Base-by-base conservation (phyloP, 495 filamentous ascomycete species). In the Articulospora tetracladia region DNA sequence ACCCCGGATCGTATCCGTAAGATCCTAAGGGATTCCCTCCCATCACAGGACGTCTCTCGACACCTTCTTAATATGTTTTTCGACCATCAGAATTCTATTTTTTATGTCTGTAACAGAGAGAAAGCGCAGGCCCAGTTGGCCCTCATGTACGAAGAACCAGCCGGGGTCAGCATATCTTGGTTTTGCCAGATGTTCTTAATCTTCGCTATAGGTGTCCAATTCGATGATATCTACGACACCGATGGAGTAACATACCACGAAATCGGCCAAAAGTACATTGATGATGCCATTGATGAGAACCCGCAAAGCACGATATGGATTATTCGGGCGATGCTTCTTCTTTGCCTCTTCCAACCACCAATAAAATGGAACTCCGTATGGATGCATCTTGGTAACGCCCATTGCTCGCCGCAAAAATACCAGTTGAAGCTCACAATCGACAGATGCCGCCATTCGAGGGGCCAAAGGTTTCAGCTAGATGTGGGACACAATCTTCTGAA, bases 101-200 rank as follows among this genome's bases (percentile, higher is more conserved):
- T n/a, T n/a, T n/a, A n/a, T n/a, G n/a, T n/a, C n/a, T n/a, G n/a
- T n/a, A n/a, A n/a, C n/a, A n/a, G n/a, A 50, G 53, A 57, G 41
- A 53, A 62, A 50, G 53, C 23, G 44, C 44, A 56, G 13, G 52
- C 41, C 0, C 59, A 62, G 44, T 27, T 62, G 30, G 28, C 46
- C 19, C 59, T 56, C 23, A 62, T 62, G 59, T 62, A 62, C 32
- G 53, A 62, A 52, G 30, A 51, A 24, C 53, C 59, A 25, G 27
- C 15, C 8, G 17, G 13, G 46, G 59, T 62, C n/a, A 56, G 25
- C 52, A 57, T 62, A 34, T 49, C 59, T 56, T 62, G 59, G 59
- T 62, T 57, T 44, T 62, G 59, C 47, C 59, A 62, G 46, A 62
- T 62, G 59, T 62, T 62, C 28, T 57, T 62, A 41, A 56, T 62